Percentiles rank a stretch among this genome's conserved stretches.
phyloP scores from a whole-genome alignment of 129 eudicot genomes.

The Flaveria sonorensis region DNA sequence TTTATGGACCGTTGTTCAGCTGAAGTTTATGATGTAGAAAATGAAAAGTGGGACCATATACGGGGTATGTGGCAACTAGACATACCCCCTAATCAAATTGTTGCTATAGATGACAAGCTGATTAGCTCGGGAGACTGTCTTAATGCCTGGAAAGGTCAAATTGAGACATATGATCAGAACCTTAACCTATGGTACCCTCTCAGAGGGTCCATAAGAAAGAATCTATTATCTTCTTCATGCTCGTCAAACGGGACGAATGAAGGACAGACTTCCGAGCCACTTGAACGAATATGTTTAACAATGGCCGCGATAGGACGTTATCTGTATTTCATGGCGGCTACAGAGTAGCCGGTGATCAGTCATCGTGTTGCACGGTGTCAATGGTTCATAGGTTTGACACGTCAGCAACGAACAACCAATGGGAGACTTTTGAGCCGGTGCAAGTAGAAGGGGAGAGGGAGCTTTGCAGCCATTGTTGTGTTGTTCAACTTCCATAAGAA shows the following conservation, averaged over 20 bases:
- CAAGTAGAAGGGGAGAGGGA: slow-evolving; percentile 50
- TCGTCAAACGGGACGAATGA: slow-evolving; percentile 17
- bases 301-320: slow-evolving; percentile 54
- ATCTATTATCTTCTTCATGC: slow-evolving; percentile 21
- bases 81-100: slow-evolving; percentile 63
- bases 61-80: slow-evolving; percentile 64
- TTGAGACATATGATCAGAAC: slow-evolving; percentile 52
- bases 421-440: slow-evolving; percentile 51
- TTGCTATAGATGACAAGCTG: slow-evolving; percentile 38
- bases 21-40: slow-evolving; percentile 44
- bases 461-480: slow-evolving; percentile 60
- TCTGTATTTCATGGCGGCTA: slow-evolving; percentile 47
- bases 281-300: slow-evolving; percentile 44
- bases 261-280: slow-evolving; percentile 21
- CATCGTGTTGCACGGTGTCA: slow-evolving; percentile 44
- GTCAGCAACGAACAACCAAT: slow-evolving; percentile 33
- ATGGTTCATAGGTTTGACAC: slow-evolving; percentile 54
- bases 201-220: slow-evolving; percentile 44
- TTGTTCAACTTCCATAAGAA: slow-evolving; percentile 38
- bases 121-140: slow-evolving; percentile 68
- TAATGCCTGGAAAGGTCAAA: slow-evolving; percentile 63
- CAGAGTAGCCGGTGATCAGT: slow-evolving; percentile 32
- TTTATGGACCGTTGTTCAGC: slow-evolving; percentile 57
- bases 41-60: slow-evolving; percentile 40
- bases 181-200: slow-evolving; percentile 50